Evolutionary conservation across 345 rosid species (phyloP).

Genomic region (Noccaea caerulescens): DNA sequence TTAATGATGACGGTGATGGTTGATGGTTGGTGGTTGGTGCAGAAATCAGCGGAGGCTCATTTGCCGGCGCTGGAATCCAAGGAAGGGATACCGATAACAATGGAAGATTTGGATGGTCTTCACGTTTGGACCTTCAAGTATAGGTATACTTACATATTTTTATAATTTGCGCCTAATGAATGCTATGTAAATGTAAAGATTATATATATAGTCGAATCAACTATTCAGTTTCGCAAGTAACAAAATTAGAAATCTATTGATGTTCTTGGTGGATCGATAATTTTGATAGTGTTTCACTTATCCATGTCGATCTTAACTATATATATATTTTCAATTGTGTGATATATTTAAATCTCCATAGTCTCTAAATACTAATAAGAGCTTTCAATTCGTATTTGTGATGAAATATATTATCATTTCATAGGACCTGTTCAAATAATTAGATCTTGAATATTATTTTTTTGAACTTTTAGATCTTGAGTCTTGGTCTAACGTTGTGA

Average conservation of each 20-base stretch:
- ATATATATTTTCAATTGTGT: too few relatives aligned
- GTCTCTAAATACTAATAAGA: background rate
- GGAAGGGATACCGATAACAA: conserved; percentile 77
- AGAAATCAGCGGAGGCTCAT: conserved; percentile 96
- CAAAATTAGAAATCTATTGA: background rate
- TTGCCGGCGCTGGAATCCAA: conserved; percentile 82
- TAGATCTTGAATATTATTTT: background rate
- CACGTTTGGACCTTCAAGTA: conserved; percentile 93
- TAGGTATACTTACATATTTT: conserved; percentile 51
- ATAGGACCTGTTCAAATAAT: background rate
- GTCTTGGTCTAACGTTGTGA: conserved; percentile 23
- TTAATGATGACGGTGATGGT: conserved; percentile 15
- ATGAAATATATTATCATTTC: background rate
- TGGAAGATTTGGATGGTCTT: conserved; percentile 82
- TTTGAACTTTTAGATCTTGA: background rate
- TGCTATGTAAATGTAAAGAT: background rate
- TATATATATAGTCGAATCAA: background rate
- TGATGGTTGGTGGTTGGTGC: conserved; percentile 22
- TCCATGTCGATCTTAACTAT: background rate
- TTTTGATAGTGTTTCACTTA: background rate
- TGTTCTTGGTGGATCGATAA: conserved; percentile 9
- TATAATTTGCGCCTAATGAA: background rate
- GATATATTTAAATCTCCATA: background rate
- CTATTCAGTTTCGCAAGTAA: conserved; percentile 4
- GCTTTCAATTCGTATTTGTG: background rate